A percentile compares a stretch with the other conserved stretches of the same genome.
phyloP scores from a whole-genome alignment of 371 early-diverging fungal species.

The Circinella umbellata region DNA sequence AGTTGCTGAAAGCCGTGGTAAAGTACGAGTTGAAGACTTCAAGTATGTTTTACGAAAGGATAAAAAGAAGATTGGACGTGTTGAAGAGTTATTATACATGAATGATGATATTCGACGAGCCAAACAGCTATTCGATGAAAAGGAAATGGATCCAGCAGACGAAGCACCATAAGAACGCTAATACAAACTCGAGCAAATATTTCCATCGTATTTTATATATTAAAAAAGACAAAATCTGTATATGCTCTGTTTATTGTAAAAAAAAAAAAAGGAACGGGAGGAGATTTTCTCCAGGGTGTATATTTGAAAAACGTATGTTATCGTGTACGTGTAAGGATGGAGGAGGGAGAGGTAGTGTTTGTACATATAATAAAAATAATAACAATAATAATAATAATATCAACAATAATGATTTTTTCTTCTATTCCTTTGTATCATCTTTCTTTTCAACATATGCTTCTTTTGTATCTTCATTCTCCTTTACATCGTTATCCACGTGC shows the following conservation, averaged over 20 bases:
- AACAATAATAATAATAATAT: too few relatives aligned
- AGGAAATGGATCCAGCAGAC: constrained; percentile 55
- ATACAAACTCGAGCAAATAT: background rate
- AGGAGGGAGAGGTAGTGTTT: too few relatives aligned
- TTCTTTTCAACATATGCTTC: background rate
- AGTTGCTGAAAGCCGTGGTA: constrained; percentile 67
- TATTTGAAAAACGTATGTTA: too few relatives aligned
- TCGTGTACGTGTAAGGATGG: too few relatives aligned
- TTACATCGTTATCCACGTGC: background rate
- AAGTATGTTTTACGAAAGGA: constrained; percentile 93
- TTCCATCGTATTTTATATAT: background rate
- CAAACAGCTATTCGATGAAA: constrained; percentile 70
- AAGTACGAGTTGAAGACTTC: constrained; percentile 93
- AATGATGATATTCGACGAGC: constrained; percentile 95
- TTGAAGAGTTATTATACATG: constrained; percentile 93
- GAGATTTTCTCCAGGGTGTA: too few relatives aligned
- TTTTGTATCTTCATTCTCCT: background rate
- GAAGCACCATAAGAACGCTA: background rate
- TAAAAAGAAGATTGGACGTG: constrained; percentile 94
- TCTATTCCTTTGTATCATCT: background rate
- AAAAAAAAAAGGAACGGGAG: too few relatives aligned
- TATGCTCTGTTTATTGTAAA: too few relatives aligned
- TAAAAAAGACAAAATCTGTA: background rate
- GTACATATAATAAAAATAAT: too few relatives aligned
- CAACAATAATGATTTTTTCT: too few relatives aligned